Evolutionary conservation across 768 basidiomycete genomes (phyloP).

Genomic region (Naganishia antarctica): DNA sequence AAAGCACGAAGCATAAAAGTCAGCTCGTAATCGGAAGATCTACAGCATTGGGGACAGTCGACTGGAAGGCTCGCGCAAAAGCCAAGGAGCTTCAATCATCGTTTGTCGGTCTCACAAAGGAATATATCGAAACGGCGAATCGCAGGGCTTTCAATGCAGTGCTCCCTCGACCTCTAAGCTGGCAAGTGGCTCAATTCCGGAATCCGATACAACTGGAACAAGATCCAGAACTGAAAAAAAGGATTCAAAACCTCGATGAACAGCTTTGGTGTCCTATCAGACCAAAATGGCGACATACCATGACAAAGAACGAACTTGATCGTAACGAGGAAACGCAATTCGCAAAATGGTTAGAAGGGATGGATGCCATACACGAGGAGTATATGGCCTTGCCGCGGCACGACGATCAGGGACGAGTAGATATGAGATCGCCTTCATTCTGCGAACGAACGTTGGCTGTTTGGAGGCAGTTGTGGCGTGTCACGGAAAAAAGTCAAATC

Average conservation of each 20-base stretch:
- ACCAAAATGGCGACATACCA: conserved; percentile 81
- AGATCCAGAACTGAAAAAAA: conserved; percentile 23
- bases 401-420: neutral
- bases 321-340: conserved; percentile 81
- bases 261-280: conserved; percentile 58
- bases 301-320: conserved; percentile 84
- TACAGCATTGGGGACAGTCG: conserved; percentile 3
- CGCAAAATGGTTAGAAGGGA: conserved; percentile 68
- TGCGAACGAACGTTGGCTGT: conserved; percentile 98
- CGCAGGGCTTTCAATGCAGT: conserved; percentile 36
- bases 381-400: conserved; percentile 51
- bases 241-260: conserved; percentile 29
- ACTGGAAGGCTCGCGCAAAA: conserved; percentile 13
- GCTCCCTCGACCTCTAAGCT: conserved; percentile 39
- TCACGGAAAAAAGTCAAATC: conserved; percentile 88
- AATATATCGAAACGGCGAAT: conserved; percentile 40
- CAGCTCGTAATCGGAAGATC: neutral
- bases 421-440: conserved; percentile 66
- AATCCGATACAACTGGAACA: conserved; percentile 31
- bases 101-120: conserved; percentile 38
- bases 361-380: conserved; percentile 57
- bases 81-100: conserved; percentile 32
- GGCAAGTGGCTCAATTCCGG: conserved; percentile 29
- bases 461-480: conserved; percentile 97
- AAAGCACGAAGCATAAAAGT: neutral